These are phyloP conservation scores for Nemania bipapillata DNA, from an alignment of 2,329 filamentous ascomycete genomes.

Conservation along the genomic window DNA sequence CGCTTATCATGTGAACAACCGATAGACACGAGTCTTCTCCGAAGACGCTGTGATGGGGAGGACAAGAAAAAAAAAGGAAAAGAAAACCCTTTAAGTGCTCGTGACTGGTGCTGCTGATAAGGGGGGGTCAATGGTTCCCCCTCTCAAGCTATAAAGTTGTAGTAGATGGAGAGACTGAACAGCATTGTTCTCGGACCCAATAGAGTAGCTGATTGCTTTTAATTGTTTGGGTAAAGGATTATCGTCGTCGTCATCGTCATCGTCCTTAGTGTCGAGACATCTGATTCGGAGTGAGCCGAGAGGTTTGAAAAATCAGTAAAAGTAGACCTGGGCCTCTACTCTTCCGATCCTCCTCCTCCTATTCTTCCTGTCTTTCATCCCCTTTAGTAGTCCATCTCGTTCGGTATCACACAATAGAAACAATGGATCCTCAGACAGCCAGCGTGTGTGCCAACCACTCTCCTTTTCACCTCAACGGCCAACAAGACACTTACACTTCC, in stretches of 20 bases:
- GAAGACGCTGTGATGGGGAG: constrained; percentile 26
- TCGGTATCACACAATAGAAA: not conserved
- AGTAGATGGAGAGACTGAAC: not conserved
- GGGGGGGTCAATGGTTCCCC: constrained; percentile 3
- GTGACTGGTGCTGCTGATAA: constrained; percentile 15
- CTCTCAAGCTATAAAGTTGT: constrained; percentile 19
- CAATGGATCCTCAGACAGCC: constrained; percentile 36
- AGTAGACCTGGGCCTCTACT: no score
- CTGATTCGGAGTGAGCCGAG: not conserved
- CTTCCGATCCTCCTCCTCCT: not conserved
- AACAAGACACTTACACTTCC: no score
- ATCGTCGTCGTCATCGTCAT: constrained; percentile 12
- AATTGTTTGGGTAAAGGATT: constrained; percentile 11
- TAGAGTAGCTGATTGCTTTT: not conserved
- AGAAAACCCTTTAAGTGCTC: constrained; percentile 6
- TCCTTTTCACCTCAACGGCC: not conserved
- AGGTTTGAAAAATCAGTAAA: not conserved
- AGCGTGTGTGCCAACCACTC: constrained; percentile 27
- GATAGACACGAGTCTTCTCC: constrained; percentile 25
- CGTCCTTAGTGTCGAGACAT: constrained; percentile 6
- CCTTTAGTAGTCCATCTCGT: no score
- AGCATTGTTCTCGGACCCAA: not conserved
- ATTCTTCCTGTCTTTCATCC: not conserved
- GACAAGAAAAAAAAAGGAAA: not conserved
- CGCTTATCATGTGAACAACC: constrained; percentile 27